phyloP scores from a whole-genome alignment of 106 monocot species.

The Apostasia shenzhenica region DNA sequence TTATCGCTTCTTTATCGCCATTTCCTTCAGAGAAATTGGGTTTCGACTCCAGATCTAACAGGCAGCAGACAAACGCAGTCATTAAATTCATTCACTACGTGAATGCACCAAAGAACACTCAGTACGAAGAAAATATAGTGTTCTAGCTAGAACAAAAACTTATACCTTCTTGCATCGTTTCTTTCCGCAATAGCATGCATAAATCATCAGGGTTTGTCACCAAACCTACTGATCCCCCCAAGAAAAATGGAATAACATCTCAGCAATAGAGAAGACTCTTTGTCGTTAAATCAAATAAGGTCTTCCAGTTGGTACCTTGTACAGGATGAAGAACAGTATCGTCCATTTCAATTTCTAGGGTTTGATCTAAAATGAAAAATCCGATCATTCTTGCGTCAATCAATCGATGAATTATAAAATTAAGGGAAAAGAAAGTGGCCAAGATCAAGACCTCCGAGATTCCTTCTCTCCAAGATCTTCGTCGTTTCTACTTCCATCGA shows the following conservation, averaged over 20 bases:
- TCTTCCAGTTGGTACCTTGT: background rate
- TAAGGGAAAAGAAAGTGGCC: background rate
- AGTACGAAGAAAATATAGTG: background rate
- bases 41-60: slow-evolving; percentile 13
- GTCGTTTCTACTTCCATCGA: background rate
- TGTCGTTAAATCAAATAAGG: background rate
- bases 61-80: background rate
- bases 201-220: background rate
- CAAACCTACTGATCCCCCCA: slow-evolving; percentile 4
- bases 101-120: background rate
- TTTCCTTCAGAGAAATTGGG: background rate
- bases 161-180: slow-evolving; percentile 8
- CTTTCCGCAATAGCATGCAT: background rate
- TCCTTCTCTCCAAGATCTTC: background rate
- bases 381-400: background rate
- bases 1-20: slow-evolving; percentile 2
- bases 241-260: background rate
- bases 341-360: slow-evolving; percentile 4
- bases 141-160: background rate
- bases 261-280: background rate
- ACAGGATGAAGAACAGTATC: background rate
- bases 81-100: background rate
- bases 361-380: background rate
- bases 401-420: background rate
- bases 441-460: slow-evolving; percentile 2